A percentile compares a stretch with the other conserved stretches of the same genome.
Conservation (phyloP, 78 protist species). For the Dictyostelium capitatum region DNA sequence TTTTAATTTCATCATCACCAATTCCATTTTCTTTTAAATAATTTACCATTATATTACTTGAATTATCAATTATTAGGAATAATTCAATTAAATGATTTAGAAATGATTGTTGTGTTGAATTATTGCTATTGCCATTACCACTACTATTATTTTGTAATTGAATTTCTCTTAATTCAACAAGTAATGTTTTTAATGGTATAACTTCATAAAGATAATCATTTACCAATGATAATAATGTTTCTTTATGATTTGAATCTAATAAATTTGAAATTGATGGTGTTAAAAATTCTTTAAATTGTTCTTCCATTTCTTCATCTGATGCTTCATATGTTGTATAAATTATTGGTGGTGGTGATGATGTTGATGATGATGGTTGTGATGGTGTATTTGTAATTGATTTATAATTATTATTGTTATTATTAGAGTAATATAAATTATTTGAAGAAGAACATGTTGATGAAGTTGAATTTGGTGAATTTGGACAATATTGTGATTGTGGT, state of each 20-base stretch:
- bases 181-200: constrained; percentile 21
- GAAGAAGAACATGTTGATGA: background rate
- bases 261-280: constrained; percentile 14
- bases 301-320: constrained; percentile 53
- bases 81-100: constrained; percentile 41
- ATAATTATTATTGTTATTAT: background rate
- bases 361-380: background rate
- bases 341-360: background rate
- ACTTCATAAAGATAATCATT: constrained; percentile 46
- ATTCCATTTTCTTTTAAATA: constrained; percentile 58
- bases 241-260: constrained; percentile 27
- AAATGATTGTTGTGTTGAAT: background rate
- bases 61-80: constrained; percentile 25
- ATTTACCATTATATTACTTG: constrained; percentile 35
- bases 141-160: background rate
- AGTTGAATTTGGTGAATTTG: constrained; percentile 12
- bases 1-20: constrained; percentile 32
- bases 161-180: constrained; percentile 43
- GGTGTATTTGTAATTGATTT: background rate
- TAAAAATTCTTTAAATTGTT: constrained; percentile 51
- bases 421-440: background rate
- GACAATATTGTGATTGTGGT: background rate
- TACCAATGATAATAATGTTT: constrained; percentile 12
- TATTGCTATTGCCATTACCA: background rate
- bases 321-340: background rate